These are phyloP conservation scores for Fusarium transvaalense DNA, from an alignment of 2,329 filamentous ascomycete species.

Conservation along the genomic window DNA sequence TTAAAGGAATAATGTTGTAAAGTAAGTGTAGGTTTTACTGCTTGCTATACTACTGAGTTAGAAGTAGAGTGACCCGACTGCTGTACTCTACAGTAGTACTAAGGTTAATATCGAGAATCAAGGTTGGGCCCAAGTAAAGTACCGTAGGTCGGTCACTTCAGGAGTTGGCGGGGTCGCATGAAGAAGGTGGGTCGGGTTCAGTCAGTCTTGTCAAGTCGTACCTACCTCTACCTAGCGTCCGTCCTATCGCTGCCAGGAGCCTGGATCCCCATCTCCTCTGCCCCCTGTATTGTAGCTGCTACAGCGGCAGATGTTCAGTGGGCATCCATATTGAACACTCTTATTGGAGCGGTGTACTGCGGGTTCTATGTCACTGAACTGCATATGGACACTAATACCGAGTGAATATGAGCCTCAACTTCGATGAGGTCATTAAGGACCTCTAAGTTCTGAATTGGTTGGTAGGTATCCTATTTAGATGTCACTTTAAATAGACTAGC, in stretches of 20 bases:
- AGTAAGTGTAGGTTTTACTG: conserved; percentile 13
- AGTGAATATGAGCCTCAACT: conserved; percentile 21
- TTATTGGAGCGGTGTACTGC: conserved; percentile 22
- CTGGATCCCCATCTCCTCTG: background rate
- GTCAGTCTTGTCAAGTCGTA: background rate
- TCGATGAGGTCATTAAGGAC: conserved; percentile 45
- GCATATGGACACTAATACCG: background rate
- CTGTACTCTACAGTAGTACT: background rate
- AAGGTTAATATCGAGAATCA: conserved; percentile 8
- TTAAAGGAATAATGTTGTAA: conserved; percentile 20
- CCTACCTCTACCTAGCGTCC: background rate
- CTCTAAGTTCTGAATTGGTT: background rate
- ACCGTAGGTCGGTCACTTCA: conserved; percentile 1
- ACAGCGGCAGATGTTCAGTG: background rate
- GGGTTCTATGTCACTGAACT: background rate
- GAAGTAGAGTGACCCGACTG: background rate
- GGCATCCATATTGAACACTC: background rate
- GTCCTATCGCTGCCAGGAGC: conserved; percentile 2
- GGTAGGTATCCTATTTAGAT: conserved; percentile 23
- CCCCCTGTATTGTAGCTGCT: background rate
- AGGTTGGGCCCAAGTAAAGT: background rate
- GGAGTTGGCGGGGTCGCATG: conserved; percentile 14
- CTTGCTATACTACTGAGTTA: background rate
- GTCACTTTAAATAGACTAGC: background rate
- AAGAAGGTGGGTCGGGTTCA: conserved; percentile 2